phyloP scores from a whole-genome alignment of 2,329 filamentous ascomycete species.

The Monosporascus sp. region DNA sequence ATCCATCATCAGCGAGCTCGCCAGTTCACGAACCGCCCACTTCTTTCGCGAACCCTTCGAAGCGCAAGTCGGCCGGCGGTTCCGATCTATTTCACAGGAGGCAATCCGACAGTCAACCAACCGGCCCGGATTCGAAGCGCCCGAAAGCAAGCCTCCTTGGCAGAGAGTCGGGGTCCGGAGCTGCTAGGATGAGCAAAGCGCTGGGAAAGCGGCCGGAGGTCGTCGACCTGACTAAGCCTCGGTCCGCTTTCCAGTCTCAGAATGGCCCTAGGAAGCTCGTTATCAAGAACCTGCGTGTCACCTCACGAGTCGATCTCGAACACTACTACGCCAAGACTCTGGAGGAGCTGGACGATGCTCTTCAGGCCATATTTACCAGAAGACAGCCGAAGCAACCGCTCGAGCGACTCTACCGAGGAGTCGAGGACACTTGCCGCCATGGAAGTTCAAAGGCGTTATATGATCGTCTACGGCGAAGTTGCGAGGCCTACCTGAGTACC shows the following conservation, averaged over 20 bases:
- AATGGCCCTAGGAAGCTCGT: slow-evolving; percentile 77
- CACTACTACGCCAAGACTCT: slow-evolving; percentile 75
- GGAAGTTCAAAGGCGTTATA: slow-evolving; percentile 67
- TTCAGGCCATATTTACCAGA: slow-evolving; percentile 64
- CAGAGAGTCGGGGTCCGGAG: slow-evolving; percentile 9
- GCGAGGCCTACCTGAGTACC: slow-evolving; percentile 62
- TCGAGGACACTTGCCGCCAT: slow-evolving; percentile 86
- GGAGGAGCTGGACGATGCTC: slow-evolving; percentile 66
- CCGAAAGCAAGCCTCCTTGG: slow-evolving; percentile 8
- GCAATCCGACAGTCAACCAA: slow-evolving; percentile 2
- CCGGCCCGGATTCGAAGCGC: slow-evolving; percentile 17
- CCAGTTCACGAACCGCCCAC: slow-evolving; percentile 19
- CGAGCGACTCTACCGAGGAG: slow-evolving; percentile 82
- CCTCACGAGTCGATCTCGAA: slow-evolving; percentile 56
- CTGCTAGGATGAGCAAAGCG: slow-evolving; percentile 22
- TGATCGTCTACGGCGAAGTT: slow-evolving; percentile 59
- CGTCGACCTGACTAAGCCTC: slow-evolving; percentile 43
- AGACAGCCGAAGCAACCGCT: slow-evolving; percentile 56
- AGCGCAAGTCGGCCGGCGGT: slow-evolving; percentile 16
- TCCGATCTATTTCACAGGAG: slow-evolving; percentile 6
- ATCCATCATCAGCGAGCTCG: slow-evolving; percentile 21
- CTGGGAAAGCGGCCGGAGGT: slow-evolving; percentile 33
- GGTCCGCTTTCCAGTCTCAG: slow-evolving; percentile 61
- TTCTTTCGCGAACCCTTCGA: slow-evolving; percentile 19
- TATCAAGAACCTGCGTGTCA: slow-evolving; percentile 83